Conservation (phyloP, 2,329 filamentous ascomycete species). For the Fusarium nelsonii region DNA sequence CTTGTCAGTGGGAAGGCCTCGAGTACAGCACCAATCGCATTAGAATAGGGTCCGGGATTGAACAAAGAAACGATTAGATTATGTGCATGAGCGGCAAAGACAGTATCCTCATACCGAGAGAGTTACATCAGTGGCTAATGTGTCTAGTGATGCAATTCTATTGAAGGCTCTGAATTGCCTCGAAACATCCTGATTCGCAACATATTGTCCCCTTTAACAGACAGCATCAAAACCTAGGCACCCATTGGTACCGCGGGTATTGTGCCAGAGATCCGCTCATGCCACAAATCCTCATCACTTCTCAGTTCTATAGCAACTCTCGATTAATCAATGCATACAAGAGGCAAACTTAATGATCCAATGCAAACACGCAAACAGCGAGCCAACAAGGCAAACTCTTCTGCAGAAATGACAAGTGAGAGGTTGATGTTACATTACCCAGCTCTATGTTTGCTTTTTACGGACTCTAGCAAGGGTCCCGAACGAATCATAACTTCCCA, state of each 20-base stretch:
- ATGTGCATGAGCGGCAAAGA: not conserved
- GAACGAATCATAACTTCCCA: not conserved
- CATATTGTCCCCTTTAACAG: too few species aligned
- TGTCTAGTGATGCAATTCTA: not conserved
- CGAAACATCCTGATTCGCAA: not conserved
- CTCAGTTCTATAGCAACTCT: not conserved
- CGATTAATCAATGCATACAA: not conserved
- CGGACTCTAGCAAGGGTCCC: not conserved
- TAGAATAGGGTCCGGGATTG: not conserved
- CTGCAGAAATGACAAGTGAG: not conserved
- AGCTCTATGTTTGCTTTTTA: not conserved
- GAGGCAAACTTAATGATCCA: not conserved
- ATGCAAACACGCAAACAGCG: not conserved
- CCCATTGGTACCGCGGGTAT: not conserved
- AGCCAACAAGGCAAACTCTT: not conserved
- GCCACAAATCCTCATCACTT: not conserved
- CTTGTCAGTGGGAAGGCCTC: not conserved
- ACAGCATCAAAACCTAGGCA: not conserved
- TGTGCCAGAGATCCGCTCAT: not conserved
- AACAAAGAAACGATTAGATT: constrained; percentile 1
- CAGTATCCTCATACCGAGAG: not conserved
- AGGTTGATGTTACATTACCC: constrained; percentile 1
- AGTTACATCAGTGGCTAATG: not conserved
- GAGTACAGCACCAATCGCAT: not conserved
- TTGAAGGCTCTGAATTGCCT: not conserved